Evolutionary conservation across 2,329 filamentous ascomycete species (phyloP).

Genomic region (Alternaria novae-zelandiae): DNA sequence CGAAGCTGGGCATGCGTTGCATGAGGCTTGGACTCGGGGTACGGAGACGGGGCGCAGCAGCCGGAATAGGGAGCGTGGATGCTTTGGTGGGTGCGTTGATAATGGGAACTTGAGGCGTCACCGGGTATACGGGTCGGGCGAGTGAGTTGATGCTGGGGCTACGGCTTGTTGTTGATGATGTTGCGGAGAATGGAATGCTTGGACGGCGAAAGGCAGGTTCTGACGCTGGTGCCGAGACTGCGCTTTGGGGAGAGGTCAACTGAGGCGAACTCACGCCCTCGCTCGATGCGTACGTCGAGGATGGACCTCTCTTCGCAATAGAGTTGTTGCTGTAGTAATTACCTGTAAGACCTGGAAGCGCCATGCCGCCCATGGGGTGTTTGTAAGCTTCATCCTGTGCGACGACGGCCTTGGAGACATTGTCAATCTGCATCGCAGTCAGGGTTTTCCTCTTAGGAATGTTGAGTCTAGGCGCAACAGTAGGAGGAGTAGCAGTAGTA

Average conservation of each 20-base stretch:
- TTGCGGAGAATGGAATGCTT: slow-evolving; percentile 37
- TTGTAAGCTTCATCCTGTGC: slow-evolving; percentile 23
- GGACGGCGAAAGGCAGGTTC: slow-evolving; percentile 37
- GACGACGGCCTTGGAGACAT: slow-evolving; percentile 37
- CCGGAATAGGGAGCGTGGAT: slow-evolving; percentile 38
- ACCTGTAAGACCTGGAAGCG: slow-evolving; percentile 25
- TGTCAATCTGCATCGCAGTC: slow-evolving; percentile 52
- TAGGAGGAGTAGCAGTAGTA: slow-evolving; percentile 18
- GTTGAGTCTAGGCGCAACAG: slow-evolving; percentile 45
- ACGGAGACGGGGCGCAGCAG: slow-evolving; percentile 32
- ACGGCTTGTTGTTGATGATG: slow-evolving; percentile 24
- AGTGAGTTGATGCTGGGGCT: slow-evolving; percentile 45
- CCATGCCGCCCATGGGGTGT: slow-evolving; percentile 24
- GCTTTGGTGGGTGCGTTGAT: slow-evolving; percentile 37
- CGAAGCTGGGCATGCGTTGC: slow-evolving; percentile 56
- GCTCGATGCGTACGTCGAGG: slow-evolving; percentile 12
- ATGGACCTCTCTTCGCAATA: slow-evolving; percentile 7
- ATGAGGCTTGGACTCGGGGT: slow-evolving; percentile 52
- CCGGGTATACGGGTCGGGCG: slow-evolving; percentile 45
- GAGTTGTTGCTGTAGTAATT: slow-evolving; percentile 10
- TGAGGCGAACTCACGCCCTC: slow-evolving; percentile 24
- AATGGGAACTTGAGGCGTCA: slow-evolving; percentile 24
- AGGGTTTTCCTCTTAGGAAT: slow-evolving; percentile 55
- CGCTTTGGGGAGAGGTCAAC: slow-evolving; percentile 20
- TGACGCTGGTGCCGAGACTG: slow-evolving; percentile 21